A percentile compares a stretch with the other conserved stretches of the same genome.
These are phyloP conservation scores for Aeschynomene evenia DNA, from an alignment of 306 rosid species.

Conservation along the genomic window DNA sequence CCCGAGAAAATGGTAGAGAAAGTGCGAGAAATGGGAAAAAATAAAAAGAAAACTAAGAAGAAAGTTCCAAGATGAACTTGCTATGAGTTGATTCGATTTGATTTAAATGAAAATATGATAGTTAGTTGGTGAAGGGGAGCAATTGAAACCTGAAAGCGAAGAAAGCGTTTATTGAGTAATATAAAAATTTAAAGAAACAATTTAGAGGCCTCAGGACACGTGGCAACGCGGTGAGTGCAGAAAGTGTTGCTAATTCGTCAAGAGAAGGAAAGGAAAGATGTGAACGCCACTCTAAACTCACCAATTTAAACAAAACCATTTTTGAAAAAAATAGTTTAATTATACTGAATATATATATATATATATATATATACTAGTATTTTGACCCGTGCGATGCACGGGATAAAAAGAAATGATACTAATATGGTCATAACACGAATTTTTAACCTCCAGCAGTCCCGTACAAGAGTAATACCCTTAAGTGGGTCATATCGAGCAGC, in stretches of 20 bases:
- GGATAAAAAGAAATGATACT: too few relatives aligned
- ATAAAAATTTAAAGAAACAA: not conserved
- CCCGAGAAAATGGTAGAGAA: constrained; percentile 27
- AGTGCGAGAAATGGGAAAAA: constrained; percentile 13
- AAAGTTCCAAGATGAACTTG: not conserved
- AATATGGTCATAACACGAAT: too few relatives aligned
- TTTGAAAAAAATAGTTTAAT: too few relatives aligned
- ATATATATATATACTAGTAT: too few relatives aligned
- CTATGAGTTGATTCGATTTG: not conserved
- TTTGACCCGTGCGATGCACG: too few relatives aligned
- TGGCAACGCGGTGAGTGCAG: not conserved
- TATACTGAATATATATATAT: too few relatives aligned
- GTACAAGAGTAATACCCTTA: too few relatives aligned
- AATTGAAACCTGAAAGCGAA: not conserved
- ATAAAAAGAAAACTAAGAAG: too few relatives aligned
- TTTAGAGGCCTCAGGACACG: not conserved
- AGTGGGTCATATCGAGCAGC: too few relatives aligned
- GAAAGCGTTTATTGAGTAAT: not conserved
- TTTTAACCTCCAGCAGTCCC: too few relatives aligned
- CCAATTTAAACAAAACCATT: not conserved
- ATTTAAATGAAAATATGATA: not conserved
- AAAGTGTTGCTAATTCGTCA: not conserved
- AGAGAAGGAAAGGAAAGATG: not conserved
- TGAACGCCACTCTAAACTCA: not conserved
- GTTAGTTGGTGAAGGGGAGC: not conserved